These are phyloP conservation scores for Eucalyptus erythrocorys DNA, from an alignment of 345 rosid genomes.

Conservation along the genomic window DNA sequence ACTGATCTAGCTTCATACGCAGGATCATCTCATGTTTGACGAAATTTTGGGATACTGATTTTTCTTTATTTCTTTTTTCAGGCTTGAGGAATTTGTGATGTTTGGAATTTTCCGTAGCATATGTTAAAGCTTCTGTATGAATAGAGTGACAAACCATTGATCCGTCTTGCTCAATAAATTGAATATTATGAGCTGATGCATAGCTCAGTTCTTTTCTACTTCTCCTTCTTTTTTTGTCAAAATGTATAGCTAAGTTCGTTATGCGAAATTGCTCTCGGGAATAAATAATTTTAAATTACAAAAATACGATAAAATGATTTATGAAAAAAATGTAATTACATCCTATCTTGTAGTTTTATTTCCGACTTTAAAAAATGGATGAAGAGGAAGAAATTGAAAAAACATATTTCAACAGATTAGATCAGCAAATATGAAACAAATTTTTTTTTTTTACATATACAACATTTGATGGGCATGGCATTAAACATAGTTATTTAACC, in stretches of 20 bases:
- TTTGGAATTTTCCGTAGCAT: background rate
- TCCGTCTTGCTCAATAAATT: background rate
- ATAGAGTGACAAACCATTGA: background rate
- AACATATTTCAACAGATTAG: background rate
- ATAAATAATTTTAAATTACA: no score
- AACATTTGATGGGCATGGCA: background rate
- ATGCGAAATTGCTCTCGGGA: background rate
- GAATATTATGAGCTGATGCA: background rate
- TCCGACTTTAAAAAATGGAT: background rate
- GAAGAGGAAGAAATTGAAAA: background rate
- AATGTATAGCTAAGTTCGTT: background rate
- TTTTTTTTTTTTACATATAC: background rate
- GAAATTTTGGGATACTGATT: background rate
- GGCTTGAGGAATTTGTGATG: background rate
- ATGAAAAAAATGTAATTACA: background rate
- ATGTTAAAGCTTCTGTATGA: background rate
- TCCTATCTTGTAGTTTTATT: background rate
- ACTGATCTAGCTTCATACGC: background rate
- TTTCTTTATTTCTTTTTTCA: no score
- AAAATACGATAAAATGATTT: background rate
- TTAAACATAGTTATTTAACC: background rate
- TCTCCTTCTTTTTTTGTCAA: no score
- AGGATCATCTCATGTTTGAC: background rate
- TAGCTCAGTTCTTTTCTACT: background rate
- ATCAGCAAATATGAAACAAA: background rate